These are phyloP conservation scores for Umbelopsis sp. DNA, from an alignment of 192 early-diverging fungal genomes.

Conservation along the genomic window DNA sequence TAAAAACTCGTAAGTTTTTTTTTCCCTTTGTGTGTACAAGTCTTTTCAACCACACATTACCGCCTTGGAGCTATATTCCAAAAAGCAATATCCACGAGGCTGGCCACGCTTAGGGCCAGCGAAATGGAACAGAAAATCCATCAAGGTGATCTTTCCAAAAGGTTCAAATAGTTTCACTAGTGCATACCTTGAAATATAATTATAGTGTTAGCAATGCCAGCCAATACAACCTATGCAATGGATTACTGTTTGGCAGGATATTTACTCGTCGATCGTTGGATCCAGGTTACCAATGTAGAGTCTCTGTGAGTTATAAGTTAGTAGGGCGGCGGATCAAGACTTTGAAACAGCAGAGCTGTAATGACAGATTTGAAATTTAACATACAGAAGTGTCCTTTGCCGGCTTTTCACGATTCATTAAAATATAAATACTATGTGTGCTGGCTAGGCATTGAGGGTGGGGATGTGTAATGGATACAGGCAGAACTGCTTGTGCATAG, in stretches of 20 bases:
- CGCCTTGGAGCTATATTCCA: conserved; percentile 58
- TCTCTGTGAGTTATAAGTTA: no score
- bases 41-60: conserved; percentile 18
- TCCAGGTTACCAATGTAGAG: conserved; percentile 75
- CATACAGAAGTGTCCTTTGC: background rate
- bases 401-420: background rate
- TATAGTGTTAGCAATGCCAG: background rate
- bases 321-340: no score
- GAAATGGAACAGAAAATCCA: conserved; percentile 69
- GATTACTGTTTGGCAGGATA: background rate
- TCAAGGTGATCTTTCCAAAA: conserved; percentile 63
- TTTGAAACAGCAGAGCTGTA: background rate
- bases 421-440: background rate
- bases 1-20: background rate
- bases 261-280: conserved; percentile 63
- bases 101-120: conserved; percentile 65
- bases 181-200: conserved; percentile 45
- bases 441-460: background rate
- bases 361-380: background rate
- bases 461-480: no score
- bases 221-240: background rate
- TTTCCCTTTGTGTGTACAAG: background rate
- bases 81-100: conserved; percentile 72
- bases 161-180: conserved; percentile 70
- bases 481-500: no score